Evolutionary conservation across 2,329 filamentous ascomycete genomes (phyloP).

Genomic region (Hypoxylon sp.): DNA sequence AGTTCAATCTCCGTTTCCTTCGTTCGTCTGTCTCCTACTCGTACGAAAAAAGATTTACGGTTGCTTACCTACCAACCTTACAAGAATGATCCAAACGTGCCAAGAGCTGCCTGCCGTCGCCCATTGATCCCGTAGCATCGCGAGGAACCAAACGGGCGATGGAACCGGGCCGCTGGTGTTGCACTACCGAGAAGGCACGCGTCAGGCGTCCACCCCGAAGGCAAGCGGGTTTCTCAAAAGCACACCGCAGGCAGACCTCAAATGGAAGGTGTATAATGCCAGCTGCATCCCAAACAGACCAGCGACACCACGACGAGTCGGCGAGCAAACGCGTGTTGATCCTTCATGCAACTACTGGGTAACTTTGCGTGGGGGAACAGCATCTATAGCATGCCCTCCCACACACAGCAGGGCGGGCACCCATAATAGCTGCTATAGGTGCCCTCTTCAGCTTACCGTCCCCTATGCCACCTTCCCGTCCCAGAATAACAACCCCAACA

Average conservation of each 20-base stretch:
- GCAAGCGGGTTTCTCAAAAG: constrained; percentile 26
- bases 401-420: constrained; percentile 5
- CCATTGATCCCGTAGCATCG: constrained; percentile 26
- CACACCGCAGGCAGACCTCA: constrained; percentile 32
- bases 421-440: constrained; percentile 1
- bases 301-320: constrained; percentile 12
- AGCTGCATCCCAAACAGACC: constrained; percentile 34
- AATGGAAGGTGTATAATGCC: constrained; percentile 34
- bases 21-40: constrained; percentile 6
- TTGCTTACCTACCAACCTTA: constrained; percentile 1
- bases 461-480: constrained; percentile 30
- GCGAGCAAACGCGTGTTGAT: constrained; percentile 23
- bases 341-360: constrained; percentile 16
- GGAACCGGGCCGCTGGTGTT: constrained; percentile 25
- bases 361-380: constrained; percentile 22
- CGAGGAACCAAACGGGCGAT: constrained; percentile 17
- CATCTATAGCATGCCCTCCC: neutral
- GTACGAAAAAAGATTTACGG: constrained; percentile 1
- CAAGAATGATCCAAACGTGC: constrained; percentile 10
- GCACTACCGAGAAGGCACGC: constrained; percentile 13
- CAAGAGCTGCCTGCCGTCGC: constrained; percentile 5
- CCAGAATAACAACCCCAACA: constrained; percentile 22
- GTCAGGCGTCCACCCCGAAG: neutral
- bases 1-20: constrained; percentile 8
- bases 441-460: constrained; percentile 18